phyloP scores from a whole-genome alignment of 768 basidiomycete genomes.

The Astraeus odoratus region DNA sequence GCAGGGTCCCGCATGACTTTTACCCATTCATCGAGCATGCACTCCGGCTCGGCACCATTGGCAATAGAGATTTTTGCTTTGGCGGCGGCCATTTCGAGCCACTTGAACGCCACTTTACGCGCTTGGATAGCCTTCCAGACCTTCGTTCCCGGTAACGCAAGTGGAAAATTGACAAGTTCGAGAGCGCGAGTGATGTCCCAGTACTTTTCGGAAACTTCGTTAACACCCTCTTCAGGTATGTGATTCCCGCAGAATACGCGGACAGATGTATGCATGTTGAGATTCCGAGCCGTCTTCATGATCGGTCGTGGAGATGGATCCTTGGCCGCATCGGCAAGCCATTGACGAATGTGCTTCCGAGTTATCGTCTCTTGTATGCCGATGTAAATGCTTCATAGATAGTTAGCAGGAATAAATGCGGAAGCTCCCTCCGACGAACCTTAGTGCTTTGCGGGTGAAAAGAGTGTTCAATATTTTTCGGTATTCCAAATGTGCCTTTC shows the following conservation, averaged over 20 bases:
- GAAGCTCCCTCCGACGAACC: constrained; percentile 35
- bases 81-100: constrained; percentile 72
- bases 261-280: constrained; percentile 97
- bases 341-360: constrained; percentile 64
- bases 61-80: constrained; percentile 81
- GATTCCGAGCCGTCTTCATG: constrained; percentile 87
- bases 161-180: constrained; percentile 97
- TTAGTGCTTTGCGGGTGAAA: constrained; percentile 91
- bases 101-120: constrained; percentile 76
- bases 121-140: constrained; percentile 90
- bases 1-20: constrained; percentile 55
- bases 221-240: constrained; percentile 71
- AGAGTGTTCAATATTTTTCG: constrained; percentile 84
- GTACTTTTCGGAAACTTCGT: constrained; percentile 87
- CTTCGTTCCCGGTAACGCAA: constrained; percentile 93
- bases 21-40: constrained; percentile 94
- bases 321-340: constrained; percentile 55
- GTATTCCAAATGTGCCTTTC: constrained; percentile 90
- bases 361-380: constrained; percentile 77
- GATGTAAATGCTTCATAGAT: constrained; percentile 62
- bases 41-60: constrained; percentile 69
- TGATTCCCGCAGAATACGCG: constrained; percentile 92
- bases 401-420: background rate
- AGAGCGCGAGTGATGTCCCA: constrained; percentile 94
- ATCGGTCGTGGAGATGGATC: constrained; percentile 48